Conservation (phyloP, 768 basidiomycete species). For the Grammothele lineata region DNA sequence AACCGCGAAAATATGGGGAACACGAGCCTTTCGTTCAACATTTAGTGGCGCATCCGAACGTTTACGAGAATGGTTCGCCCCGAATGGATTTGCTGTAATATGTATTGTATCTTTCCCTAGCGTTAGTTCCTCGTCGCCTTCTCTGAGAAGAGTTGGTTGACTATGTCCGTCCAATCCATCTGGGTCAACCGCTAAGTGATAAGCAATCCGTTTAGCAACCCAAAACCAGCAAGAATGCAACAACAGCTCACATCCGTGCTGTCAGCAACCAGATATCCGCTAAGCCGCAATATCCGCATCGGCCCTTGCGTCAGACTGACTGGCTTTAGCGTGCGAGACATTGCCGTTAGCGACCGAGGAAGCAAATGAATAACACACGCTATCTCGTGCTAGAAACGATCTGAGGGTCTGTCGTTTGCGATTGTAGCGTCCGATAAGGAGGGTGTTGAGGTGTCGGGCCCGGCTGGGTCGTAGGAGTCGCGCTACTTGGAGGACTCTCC, state of each 20-base stretch:
- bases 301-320: constrained; percentile 62
- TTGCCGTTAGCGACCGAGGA: no score
- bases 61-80: constrained; percentile 36
- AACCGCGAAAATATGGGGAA: constrained; percentile 78
- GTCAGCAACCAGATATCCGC: constrained; percentile 56
- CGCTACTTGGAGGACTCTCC: neutral
- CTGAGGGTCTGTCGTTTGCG: no score
- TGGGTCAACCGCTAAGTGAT: constrained; percentile 52
- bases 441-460: neutral
- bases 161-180: constrained; percentile 61
- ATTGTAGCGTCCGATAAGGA: neutral
- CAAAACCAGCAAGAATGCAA: neutral
- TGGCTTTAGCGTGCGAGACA: constrained; percentile 25
- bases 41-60: neutral
- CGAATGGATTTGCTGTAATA: constrained; percentile 79
- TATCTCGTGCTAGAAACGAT: no score
- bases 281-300: constrained; percentile 64
- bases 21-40: constrained; percentile 57
- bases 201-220: no score
- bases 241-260: constrained; percentile 35
- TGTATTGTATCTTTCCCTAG: constrained; percentile 84
- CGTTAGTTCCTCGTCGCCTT: constrained; percentile 74
- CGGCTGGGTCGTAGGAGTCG: constrained; percentile 4
- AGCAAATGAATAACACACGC: no score
- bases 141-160: constrained; percentile 67